Evolutionary conservation across 2,329 filamentous ascomycete genomes (phyloP), one percentile per base, ranked within the genome.

Genomic region (Pezicula radicicola): DNA sequence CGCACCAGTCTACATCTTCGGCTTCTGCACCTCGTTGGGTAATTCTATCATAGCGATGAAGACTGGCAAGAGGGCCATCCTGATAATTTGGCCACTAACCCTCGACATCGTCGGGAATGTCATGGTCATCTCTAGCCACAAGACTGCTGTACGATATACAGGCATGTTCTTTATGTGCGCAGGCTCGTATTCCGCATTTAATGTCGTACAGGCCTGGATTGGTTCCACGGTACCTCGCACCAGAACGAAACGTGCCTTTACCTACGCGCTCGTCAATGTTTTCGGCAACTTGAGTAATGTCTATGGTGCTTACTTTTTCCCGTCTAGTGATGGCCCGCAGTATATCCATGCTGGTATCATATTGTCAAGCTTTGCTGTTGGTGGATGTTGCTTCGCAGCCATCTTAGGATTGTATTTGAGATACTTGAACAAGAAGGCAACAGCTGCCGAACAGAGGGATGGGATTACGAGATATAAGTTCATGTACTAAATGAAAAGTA

Each of bases 81-180:
- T 71, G 27, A 63, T 70, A 5, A 74, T 75, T 0, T 50, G 81
- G 1, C 85, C 87, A 0, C 72, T 88, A 10, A 69, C 69, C 8
- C 62, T 70, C 33, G 54, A 62, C 15, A 60, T 72, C 36, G 60
- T 65, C 1, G 57, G 60, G n/a, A 70, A 70, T 49, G 57, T 65
- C 6, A 60, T 72, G 10, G 64, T 64, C 12, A 65, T 70, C 41
- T 54, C 63, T 40, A 63, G 66, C 13, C 58, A 59, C 3, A 62
- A 51, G 19, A 64, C 65, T 16, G 56, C 55, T 45, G 53, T 35
- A 12, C 46, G 57, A 28, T 59, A 57, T 18, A 47, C 49, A 6
- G 16, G 41, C 19, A 55, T 54, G 48, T 59, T 59, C 21, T 42
- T 59, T 15, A 57, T 57, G 44, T 48, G 48, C 16, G 41, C 48